Evolutionary conservation across 164 flowering plant species (phyloP).

Genomic region (Vitis amurensis): DNA sequence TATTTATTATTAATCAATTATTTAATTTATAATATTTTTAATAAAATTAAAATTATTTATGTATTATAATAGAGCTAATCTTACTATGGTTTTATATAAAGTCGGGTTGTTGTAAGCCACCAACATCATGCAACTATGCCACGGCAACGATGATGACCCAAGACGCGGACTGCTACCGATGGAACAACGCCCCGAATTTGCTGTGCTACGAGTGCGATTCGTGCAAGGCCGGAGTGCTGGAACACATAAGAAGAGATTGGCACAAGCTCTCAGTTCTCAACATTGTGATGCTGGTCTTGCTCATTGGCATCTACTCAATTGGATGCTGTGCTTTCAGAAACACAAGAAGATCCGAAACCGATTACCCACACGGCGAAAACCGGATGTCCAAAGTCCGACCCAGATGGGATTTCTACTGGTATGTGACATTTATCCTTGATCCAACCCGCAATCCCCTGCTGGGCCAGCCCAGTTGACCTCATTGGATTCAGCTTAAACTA

Average conservation of each 20-base stretch:
- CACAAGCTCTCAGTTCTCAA: constrained; percentile 81
- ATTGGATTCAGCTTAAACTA: too few species aligned
- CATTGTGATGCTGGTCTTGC: constrained; percentile 67
- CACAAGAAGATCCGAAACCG: constrained; percentile 59
- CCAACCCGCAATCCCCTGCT: neutral
- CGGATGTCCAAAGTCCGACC: constrained; percentile 82
- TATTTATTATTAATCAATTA: too few species aligned
- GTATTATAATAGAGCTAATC: too few species aligned
- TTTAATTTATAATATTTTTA: too few species aligned
- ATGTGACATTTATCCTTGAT: neutral
- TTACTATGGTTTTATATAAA: too few species aligned
- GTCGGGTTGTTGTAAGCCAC: constrained; percentile 99
- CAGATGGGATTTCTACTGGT: constrained; percentile 95
- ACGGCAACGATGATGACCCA: constrained; percentile 34
- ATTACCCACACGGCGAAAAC: constrained; percentile 67
- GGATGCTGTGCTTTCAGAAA: constrained; percentile 91
- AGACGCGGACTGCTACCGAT: constrained; percentile 74
- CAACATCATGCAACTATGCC: constrained; percentile 73
- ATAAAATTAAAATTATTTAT: too few species aligned
- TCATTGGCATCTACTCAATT: constrained; percentile 68
- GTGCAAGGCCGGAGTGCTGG: constrained; percentile 93
- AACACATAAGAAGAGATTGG: constrained; percentile 67
- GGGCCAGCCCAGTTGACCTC: too few species aligned
- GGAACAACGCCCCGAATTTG: constrained; percentile 67
- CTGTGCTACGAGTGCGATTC: constrained; percentile 96